These are phyloP conservation scores for Apiospora malaysiana DNA, from an alignment of 2,329 filamentous ascomycete species.

Conservation along the genomic window DNA sequence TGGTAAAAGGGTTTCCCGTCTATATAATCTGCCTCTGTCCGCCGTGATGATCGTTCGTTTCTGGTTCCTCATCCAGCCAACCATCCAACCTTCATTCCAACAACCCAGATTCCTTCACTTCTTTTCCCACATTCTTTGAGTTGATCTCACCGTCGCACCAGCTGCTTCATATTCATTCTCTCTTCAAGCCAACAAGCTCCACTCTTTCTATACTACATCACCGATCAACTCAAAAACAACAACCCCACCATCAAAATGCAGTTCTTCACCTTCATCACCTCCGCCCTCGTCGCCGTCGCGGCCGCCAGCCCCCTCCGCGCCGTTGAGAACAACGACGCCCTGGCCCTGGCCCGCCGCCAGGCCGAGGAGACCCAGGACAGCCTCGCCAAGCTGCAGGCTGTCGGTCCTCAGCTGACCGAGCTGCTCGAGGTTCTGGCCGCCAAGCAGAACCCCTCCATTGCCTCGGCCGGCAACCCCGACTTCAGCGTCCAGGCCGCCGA, in stretches of 20 bases:
- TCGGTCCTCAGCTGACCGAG: not conserved
- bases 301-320: slow-evolving; percentile 1
- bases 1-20: not conserved
- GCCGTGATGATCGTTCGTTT: not conserved
- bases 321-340: not conserved
- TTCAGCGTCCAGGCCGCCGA: slow-evolving; percentile 14
- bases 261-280: slow-evolving; percentile 14
- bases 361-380: slow-evolving; percentile 5
- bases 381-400: slow-evolving; percentile 4
- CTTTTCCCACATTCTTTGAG: slow-evolving; percentile 5
- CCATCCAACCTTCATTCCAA: slow-evolving; percentile 6
- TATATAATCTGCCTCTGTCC: not conserved
- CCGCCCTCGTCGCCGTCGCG: slow-evolving; percentile 13
- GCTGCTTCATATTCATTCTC: not conserved
- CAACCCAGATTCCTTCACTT: not conserved
- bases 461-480: not conserved
- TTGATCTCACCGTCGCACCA: slow-evolving; percentile 13
- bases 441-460: not conserved
- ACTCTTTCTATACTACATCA: not conserved
- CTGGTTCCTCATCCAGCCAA: slow-evolving; percentile 1
- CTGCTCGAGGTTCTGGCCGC: not conserved
- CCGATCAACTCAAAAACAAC: slow-evolving; percentile 6
- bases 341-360: not conserved
- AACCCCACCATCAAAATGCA: slow-evolving; percentile 1
- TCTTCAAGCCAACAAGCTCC: not conserved